Conservation (phyloP, 2,329 filamentous ascomycete species). For the Leptosphaerulina australis region DNA sequence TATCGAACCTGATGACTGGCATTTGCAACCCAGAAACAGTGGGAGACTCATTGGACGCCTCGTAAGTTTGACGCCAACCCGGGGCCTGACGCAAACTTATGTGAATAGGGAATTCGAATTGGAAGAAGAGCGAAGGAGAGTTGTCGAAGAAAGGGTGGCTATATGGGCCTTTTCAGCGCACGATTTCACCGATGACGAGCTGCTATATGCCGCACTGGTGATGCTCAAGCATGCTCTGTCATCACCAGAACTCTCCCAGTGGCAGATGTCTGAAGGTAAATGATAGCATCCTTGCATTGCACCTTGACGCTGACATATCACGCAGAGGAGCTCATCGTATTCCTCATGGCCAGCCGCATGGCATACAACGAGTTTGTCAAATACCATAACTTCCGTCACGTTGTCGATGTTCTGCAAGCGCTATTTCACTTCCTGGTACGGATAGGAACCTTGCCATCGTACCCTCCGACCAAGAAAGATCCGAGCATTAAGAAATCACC, state of each 20-base stretch:
- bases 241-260: slow-evolving; percentile 80
- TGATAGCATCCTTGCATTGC: slow-evolving; percentile 14
- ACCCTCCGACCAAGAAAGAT: slow-evolving; percentile 53
- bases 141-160: slow-evolving; percentile 72
- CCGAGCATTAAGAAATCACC: slow-evolving; percentile 59
- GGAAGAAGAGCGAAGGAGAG: slow-evolving; percentile 65
- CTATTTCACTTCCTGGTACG: slow-evolving; percentile 87
- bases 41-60: slow-evolving; percentile 66
- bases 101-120: slow-evolving; percentile 67
- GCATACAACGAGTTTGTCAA: slow-evolving; percentile 97
- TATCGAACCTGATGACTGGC: slow-evolving; percentile 84
- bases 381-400: slow-evolving; percentile 98
- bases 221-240: slow-evolving; percentile 90
- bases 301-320: slow-evolving; percentile 25
- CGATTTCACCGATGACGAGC: slow-evolving; percentile 85
- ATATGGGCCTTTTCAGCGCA: slow-evolving; percentile 91
- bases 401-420: slow-evolving; percentile 93
- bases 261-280: slow-evolving; percentile 78
- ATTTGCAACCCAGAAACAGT: slow-evolving; percentile 76
- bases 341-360: slow-evolving; percentile 83
- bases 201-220: slow-evolving; percentile 80
- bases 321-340: slow-evolving; percentile 78
- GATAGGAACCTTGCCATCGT: slow-evolving; percentile 76
- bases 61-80: slow-evolving; percentile 51
- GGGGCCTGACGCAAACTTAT: slow-evolving; percentile 25